These are phyloP conservation scores for Pseudonitzschia pungens DNA, from an alignment of 108 stramenopile genomes.

Conservation along the genomic window DNA sequence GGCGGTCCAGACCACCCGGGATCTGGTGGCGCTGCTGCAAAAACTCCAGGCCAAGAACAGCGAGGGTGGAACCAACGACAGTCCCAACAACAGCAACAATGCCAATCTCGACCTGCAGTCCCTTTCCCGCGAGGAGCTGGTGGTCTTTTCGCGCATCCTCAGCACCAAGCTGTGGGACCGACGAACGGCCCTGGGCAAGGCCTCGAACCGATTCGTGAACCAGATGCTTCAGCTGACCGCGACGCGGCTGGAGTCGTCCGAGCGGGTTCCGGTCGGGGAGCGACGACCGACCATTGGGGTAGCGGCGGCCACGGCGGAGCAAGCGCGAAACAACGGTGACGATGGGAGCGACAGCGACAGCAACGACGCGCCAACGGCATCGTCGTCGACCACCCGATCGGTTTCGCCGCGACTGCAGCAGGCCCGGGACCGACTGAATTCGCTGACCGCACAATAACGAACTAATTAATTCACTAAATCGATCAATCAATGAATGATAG, in stretches of 20 bases:
- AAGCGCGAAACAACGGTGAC: not conserved
- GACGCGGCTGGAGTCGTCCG: slow-evolving; percentile 52
- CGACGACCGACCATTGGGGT: slow-evolving; percentile 10
- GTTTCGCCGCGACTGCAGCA: slow-evolving; percentile 7
- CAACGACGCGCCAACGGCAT: not conserved
- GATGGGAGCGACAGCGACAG: not conserved
- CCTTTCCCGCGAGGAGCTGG: slow-evolving; percentile 52
- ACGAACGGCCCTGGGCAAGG: slow-evolving; percentile 61
- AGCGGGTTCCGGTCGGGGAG: slow-evolving; percentile 18
- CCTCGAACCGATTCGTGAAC: slow-evolving; percentile 64
- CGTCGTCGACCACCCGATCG: not conserved
- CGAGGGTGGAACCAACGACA: not conserved
- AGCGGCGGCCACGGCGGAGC: not conserved
- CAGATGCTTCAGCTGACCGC: slow-evolving; percentile 75
- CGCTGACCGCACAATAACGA: not conserved
- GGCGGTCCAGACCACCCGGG: slow-evolving; percentile 75
- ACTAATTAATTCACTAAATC: too few relatives aligned
- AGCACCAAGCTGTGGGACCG: slow-evolving; percentile 73
- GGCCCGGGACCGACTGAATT: slow-evolving; percentile 15
- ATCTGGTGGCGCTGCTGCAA: slow-evolving; percentile 43
- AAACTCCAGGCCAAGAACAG: slow-evolving; percentile 21
- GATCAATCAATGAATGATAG: too few relatives aligned
- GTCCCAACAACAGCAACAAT: too few relatives aligned
- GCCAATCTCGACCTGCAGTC: slow-evolving; percentile 51
- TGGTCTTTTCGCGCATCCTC: slow-evolving; percentile 60